Percentiles rank a stretch among this genome's conserved stretches.
Evolutionary conservation across 1,284 basidiomycete species (phyloP).

Genomic region (Rhodotorula sp.): DNA sequence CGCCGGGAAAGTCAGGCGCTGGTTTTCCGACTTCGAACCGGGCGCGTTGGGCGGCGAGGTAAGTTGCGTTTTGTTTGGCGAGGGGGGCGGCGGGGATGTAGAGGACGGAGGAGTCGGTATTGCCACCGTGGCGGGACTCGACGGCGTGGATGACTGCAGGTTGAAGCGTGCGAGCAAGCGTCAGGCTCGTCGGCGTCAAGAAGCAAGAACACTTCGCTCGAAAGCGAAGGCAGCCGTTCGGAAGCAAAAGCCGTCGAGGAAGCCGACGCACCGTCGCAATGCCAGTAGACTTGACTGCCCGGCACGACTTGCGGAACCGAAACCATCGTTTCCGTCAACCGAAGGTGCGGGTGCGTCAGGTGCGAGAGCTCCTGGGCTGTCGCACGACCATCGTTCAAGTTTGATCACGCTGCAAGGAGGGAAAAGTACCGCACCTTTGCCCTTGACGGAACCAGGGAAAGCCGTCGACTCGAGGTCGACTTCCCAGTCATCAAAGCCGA

Average conservation of each 20-base stretch:
- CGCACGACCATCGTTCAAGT: background rate
- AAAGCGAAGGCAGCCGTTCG: background rate
- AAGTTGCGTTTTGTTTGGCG: conserved; percentile 62
- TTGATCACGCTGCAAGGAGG: too few relatives aligned
- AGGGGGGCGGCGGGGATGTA: conserved; percentile 76
- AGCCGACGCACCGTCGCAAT: conserved; percentile 56
- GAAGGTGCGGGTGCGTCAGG: conserved; percentile 67
- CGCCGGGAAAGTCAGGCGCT: conserved; percentile 72
- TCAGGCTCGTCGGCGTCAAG: too few relatives aligned
- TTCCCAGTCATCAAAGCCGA: conserved; percentile 42
- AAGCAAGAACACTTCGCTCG: background rate
- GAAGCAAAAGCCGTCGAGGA: background rate
- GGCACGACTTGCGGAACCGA: conserved; percentile 62
- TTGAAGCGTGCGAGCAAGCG: background rate
- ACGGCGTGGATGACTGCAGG: conserved; percentile 62
- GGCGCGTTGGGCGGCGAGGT: conserved; percentile 61
- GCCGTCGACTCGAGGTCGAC: conserved; percentile 58
- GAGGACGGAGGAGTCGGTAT: conserved; percentile 66
- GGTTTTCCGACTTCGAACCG: conserved; percentile 61
- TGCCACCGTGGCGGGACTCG: conserved; percentile 62
- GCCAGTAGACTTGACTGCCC: conserved; percentile 69
- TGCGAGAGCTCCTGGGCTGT: conserved; percentile 51
- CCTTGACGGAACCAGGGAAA: conserved; percentile 58
- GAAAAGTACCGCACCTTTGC: conserved; percentile 49
- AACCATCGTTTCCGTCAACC: conserved; percentile 65